Conservation (phyloP, 2,329 filamentous ascomycete species). For the Cytospora leucostoma region DNA sequence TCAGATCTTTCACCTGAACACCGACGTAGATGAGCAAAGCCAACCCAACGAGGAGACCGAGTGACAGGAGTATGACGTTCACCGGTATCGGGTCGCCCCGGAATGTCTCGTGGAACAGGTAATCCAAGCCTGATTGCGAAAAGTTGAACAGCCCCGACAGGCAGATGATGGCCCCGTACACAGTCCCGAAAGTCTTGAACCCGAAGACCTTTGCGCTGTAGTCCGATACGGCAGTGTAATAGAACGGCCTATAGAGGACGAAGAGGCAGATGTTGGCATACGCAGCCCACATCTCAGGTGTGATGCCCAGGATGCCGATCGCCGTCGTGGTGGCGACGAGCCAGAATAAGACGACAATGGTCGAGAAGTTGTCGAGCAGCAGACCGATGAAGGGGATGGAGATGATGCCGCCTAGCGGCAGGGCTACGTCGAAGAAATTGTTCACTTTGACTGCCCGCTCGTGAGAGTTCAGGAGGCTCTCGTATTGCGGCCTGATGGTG, state of each 20-base stretch:
- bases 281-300: conserved; percentile 68
- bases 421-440: conserved; percentile 75
- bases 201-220: conserved; percentile 91
- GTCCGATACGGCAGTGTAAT: conserved; percentile 89
- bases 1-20: conserved; percentile 41
- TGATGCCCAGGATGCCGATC: conserved; percentile 75
- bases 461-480: conserved; percentile 67
- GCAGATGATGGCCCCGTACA: conserved; percentile 91
- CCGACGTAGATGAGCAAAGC: conserved; percentile 68
- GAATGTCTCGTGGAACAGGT: conserved; percentile 73
- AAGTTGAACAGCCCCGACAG: conserved; percentile 83
- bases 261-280: conserved; percentile 79
- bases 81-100: conserved; percentile 73
- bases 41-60: conserved; percentile 65
- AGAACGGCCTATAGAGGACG: conserved; percentile 82
- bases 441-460: conserved; percentile 70
- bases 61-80: conserved; percentile 65
- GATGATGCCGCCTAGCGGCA: conserved; percentile 81
- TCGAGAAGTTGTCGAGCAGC: conserved; percentile 76
- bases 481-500: conserved; percentile 80
- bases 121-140: conserved; percentile 76
- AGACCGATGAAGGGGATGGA: conserved; percentile 84
- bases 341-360: conserved; percentile 66
- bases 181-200: conserved; percentile 86
- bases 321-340: conserved; percentile 71